phyloP scores from a whole-genome alignment of 1,284 basidiomycete genomes.

The Ustilago trichophora region DNA sequence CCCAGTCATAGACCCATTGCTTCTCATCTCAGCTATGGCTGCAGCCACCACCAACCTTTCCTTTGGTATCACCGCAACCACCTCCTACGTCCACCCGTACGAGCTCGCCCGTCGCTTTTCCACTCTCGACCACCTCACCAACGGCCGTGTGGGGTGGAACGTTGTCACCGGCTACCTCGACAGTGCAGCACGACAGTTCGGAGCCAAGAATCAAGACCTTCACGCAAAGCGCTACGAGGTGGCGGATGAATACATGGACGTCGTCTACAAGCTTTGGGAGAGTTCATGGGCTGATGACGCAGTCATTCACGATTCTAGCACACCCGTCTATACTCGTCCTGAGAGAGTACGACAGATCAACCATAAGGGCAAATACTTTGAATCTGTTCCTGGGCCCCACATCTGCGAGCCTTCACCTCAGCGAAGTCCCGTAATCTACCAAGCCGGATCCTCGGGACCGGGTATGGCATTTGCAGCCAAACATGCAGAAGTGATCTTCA shows the following conservation, averaged over 20 bases:
- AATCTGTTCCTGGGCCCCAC: conserved; percentile 62
- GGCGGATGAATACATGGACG: conserved; percentile 60
- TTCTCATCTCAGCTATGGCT: conserved; percentile 59
- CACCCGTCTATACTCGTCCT: conserved; percentile 57
- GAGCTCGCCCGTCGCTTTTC: conserved; percentile 64
- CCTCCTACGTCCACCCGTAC: conserved; percentile 65
- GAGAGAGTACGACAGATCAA: conserved; percentile 61
- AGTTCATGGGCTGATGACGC: conserved; percentile 67
- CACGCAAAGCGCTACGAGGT: conserved; percentile 59
- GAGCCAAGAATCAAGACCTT: conserved; percentile 52
- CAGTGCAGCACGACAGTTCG: conserved; percentile 64
- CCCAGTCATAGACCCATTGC: conserved; percentile 57
- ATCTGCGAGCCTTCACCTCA: conserved; percentile 66
- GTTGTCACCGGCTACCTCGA: conserved; percentile 67
- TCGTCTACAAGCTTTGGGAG: conserved; percentile 68
- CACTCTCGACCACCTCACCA: conserved; percentile 67
- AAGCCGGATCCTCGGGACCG: conserved; percentile 63
- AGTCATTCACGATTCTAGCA: conserved; percentile 42
- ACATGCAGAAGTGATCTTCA: conserved; percentile 67
- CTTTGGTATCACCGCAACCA: conserved; percentile 61
- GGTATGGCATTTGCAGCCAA: conserved; percentile 65
- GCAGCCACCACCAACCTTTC: conserved; percentile 54
- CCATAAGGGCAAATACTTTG: conserved; percentile 64
- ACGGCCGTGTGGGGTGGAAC: conserved; percentile 67
- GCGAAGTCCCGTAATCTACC: conserved; percentile 66